Base-by-base conservation (phyloP, 164 flowering plant species). In the Amborella trichopoda region DNA sequence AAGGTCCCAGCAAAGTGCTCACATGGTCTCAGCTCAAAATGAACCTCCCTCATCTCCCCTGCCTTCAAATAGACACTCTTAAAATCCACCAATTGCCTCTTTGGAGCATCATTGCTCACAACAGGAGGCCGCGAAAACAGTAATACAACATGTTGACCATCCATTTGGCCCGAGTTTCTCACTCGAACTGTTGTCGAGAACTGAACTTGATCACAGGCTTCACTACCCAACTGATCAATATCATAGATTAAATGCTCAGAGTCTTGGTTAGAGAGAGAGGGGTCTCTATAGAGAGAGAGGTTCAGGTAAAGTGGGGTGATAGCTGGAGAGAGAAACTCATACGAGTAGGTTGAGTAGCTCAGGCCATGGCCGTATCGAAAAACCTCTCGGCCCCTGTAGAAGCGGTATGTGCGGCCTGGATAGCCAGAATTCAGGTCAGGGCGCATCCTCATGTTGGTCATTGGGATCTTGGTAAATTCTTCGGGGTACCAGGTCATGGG, bases 381-480 rank as follows among this genome's bases (percentile, higher is more conserved):
- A 16, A 86, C 87, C 17, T 43, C 50, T 30, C 32, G 45, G 26
- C 98, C 96, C 16, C 26, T 40, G 66, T 86, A 91, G 66, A 91
- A 91, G 46, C 87, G 56, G 64, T 83, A 83, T 4, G 96, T 91
- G 3, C 94, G 66, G 0, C 98, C 98, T 0, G 96, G 98, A 45
- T 83, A 86, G 26, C 77, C 76, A 3, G 68, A 44, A 1, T 67
- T 53, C 23, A 63, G 56, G 3, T 80, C 66, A 4, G 95, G 54
- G 25, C 94, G 56, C 96, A 90, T 83, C 55, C 81, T 70, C 98
- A 90, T 90, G 56, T 78, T 83, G 28, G 91, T 86, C 98, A 90
- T 86, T 28, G 94, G 78, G 27, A 83, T 59, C 50, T 64, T 68
- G 40, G 70, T 55, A 59, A 55, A 86, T 0, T 65, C 73, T 49